Percentiles rank a stretch among this genome's conserved stretches.
Conservation (phyloP, 164 flowering plant species). For the Piper betle region DNA sequence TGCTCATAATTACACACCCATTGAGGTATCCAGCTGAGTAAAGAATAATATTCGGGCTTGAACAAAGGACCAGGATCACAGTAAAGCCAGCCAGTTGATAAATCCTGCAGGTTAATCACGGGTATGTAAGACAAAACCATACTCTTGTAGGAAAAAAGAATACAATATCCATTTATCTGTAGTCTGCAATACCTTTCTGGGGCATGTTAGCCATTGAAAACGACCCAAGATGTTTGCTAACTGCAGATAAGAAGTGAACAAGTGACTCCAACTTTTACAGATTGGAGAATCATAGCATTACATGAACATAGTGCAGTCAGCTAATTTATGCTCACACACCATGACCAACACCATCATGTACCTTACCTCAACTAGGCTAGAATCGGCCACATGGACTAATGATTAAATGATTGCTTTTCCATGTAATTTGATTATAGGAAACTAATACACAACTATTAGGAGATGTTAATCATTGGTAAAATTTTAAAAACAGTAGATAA, state of each 20-base stretch:
- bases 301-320: no score
- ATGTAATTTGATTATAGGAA: no score
- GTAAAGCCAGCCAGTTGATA: background rate
- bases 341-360: no score
- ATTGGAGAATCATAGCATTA: no score
- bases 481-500: no score
- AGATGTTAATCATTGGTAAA: no score
- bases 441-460: no score
- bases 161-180: background rate
- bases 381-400: no score
- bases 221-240: background rate
- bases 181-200: background rate
- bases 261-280: background rate
- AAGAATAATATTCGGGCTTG: background rate
- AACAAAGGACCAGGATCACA: background rate
- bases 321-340: no score
- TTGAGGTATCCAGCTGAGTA: background rate
- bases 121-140: background rate
- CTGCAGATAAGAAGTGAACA: background rate
- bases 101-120: background rate
- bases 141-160: background rate
- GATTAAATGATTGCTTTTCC: no score
- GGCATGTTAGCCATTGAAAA: background rate
- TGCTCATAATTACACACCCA: background rate
- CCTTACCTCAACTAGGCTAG: no score